Evolutionary conservation across 805 yeast species (phyloP), one percentile per base, ranked within the genome.

Genomic region (Ogataea wickerhamii): DNA sequence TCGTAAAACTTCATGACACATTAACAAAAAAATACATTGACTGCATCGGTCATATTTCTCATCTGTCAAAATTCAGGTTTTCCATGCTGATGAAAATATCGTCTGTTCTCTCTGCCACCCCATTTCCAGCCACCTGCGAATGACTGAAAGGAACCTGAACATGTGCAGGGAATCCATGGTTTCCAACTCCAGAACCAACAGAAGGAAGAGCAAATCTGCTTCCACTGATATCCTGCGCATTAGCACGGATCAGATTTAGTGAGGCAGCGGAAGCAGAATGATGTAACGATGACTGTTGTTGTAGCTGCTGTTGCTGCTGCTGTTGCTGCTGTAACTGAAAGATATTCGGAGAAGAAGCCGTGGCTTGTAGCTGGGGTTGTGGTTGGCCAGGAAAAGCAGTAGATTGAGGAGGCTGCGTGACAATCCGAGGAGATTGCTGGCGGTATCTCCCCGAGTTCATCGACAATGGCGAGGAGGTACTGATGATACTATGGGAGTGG

Each of bases 361-460:
- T 35, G 11, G 49, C 20, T 17, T 40, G 50, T 19, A 40, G 21
- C 23, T 44, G 46, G 27, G 39, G 37, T 38, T 19, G 40, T 36
- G n/a, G 19, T 14, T 28, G 29, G 11, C 11, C 11, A 24, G 37
- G 36, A 27, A 48, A 40, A 16, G 47, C 42, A 6, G 44, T 31
- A 14, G 52, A 43, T 34, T 50, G 50, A 6, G 44, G 28, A 16
- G 52, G 45, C 36, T 50, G 50, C 1, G 60, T 46, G 18, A 56
- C 51, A 17, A 49, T 45, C 43, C 63, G 49, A 18, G 66, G 62
- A 6, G 65, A 57, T 42, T 61, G 66, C 35, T 62, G 67, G 47
- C 66, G 55, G 34, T 57, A 60, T 37, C 66, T 49, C 14, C 58
- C 58, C 3, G 57, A 35, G 30, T 48, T 51, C 41, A 56, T 40